Conservation (phyloP, 2,329 filamentous ascomycete species). For the Aspergillus oerlinghausenensis region DNA sequence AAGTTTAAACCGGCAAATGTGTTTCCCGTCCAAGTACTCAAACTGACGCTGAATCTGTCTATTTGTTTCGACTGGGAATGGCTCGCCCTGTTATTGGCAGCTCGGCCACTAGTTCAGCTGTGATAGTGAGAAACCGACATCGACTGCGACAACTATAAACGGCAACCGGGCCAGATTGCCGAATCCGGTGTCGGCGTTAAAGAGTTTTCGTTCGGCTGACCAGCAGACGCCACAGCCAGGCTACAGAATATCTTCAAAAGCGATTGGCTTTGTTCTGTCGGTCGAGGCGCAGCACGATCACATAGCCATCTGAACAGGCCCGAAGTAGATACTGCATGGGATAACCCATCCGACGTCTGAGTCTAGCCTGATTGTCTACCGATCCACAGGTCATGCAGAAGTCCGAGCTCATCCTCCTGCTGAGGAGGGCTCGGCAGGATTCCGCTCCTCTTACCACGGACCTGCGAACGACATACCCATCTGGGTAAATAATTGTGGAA, state of each 20-base stretch:
- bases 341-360: not conserved
- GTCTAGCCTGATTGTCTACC: not conserved
- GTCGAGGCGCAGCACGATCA: not conserved
- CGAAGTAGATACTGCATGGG: not conserved
- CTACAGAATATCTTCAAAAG: not conserved
- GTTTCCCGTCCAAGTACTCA: not conserved
- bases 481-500: not conserved
- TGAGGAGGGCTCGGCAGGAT: not conserved
- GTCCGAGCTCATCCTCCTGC: not conserved
- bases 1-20: not conserved
- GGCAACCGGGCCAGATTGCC: not conserved
- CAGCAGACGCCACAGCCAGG: not conserved
- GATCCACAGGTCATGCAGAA: not conserved
- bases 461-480: not conserved
- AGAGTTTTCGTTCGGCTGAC: not conserved
- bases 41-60: not conserved
- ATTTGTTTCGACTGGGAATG: not conserved
- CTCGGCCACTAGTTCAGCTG: not conserved
- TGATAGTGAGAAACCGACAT: not conserved
- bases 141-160: not conserved
- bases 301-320: too few species aligned
- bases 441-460: not conserved
- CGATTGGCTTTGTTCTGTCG: not conserved
- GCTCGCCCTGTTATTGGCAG: not conserved
- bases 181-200: not conserved